These are phyloP conservation scores for Rhizopus sp. DNA, from an alignment of 371 early-diverging fungal species.

Conservation along the genomic window DNA sequence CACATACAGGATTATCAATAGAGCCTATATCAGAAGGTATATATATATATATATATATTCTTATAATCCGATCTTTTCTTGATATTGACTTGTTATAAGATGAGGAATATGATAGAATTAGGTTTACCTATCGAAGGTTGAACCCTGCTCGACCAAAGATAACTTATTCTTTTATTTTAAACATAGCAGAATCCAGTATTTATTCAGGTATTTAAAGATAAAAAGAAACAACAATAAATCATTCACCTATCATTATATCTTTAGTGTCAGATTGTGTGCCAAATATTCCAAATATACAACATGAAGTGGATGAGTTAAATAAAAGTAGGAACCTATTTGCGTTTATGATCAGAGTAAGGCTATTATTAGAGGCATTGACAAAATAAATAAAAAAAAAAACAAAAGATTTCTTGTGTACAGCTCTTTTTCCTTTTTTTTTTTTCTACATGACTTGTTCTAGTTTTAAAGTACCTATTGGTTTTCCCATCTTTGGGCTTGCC, in stretches of 20 bases:
- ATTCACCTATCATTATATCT: neutral
- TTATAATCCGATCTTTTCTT: neutral
- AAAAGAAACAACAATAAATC: neutral
- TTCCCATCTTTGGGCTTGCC: constrained; percentile 67
- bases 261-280: constrained; percentile 8
- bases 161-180: neutral
- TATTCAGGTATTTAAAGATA: constrained; percentile 5
- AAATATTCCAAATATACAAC: neutral
- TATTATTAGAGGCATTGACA: neutral
- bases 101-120: neutral
- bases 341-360: constrained; percentile 5
- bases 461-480: constrained; percentile 53
- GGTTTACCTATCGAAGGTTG: neutral
- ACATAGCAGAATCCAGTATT: neutral
- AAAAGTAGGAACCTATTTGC: constrained; percentile 5
- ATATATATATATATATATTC: neutral
- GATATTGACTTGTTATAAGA: neutral
- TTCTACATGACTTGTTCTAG: constrained; percentile 29
- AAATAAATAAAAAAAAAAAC: neutral
- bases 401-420: neutral
- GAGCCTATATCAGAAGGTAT: neutral
- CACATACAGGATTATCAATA: neutral
- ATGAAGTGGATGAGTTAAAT: constrained; percentile 4
- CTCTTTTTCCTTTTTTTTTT: constrained; percentile 4
- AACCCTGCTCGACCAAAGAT: neutral